phyloP scores from a whole-genome alignment of 441 rosid species.

The Brassica balearica region DNA sequence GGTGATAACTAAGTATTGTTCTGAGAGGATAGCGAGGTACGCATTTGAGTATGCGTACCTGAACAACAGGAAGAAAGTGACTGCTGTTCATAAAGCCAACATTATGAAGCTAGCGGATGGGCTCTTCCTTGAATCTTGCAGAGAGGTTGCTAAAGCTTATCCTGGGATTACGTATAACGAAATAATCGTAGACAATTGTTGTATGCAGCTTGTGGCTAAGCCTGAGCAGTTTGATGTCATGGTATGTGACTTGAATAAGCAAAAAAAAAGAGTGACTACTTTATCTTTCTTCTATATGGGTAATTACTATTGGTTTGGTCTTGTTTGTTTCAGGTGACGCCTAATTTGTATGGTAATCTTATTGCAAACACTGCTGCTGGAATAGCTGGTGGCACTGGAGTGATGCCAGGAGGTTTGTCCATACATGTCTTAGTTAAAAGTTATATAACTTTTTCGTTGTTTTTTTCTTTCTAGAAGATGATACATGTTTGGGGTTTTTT shows the following conservation, averaged over 20 bases:
- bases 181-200: constrained; percentile 94
- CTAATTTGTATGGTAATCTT: constrained; percentile 95
- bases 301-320: too few species aligned
- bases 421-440: background rate
- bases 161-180: constrained; percentile 84
- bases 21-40: constrained; percentile 91
- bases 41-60: constrained; percentile 97
- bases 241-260: constrained; percentile 49
- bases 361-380: constrained; percentile 97
- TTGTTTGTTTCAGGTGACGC: constrained; percentile 68
- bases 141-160: constrained; percentile 81
- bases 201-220: constrained; percentile 98
- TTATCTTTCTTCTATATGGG: too few species aligned
- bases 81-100: constrained; percentile 98
- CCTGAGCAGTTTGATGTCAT: constrained; percentile 99
- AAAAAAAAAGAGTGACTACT: too few species aligned
- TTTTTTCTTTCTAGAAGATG: background rate
- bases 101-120: constrained; percentile 99
- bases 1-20: constrained; percentile 98
- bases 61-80: constrained; percentile 94
- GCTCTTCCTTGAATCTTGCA: constrained; percentile 88
- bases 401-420: constrained; percentile 97
- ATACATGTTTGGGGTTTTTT: background rate
- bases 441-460: background rate
- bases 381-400: constrained; percentile 98